A percentile compares a stretch with the other conserved stretches of the same genome.
These are phyloP conservation scores for Penicillium riverlandense DNA, from an alignment of 495 filamentous ascomycete species.

Conservation along the genomic window DNA sequence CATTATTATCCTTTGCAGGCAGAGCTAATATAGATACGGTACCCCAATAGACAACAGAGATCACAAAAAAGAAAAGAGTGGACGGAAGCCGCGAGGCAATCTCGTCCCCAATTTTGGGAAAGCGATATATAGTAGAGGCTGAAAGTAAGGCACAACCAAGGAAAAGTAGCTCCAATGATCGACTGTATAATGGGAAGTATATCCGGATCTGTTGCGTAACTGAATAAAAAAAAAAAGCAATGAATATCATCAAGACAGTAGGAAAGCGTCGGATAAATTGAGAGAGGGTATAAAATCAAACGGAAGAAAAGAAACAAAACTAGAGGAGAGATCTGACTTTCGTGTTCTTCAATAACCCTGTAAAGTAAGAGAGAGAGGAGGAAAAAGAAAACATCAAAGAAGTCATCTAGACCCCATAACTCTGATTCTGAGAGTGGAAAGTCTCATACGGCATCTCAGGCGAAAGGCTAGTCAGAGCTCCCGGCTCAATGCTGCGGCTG, in stretches of 20 bases:
- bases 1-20: conserved; percentile 7
- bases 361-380: neutral
- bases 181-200: too few species aligned
- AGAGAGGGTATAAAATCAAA: conserved; percentile 4
- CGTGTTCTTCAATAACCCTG: too few species aligned
- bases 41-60: neutral
- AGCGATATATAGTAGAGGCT: neutral
- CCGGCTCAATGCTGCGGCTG: conserved; percentile 44
- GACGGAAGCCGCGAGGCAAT: neutral
- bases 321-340: too few species aligned
- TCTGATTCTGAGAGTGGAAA: conserved; percentile 2
- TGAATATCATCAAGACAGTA: too few species aligned
- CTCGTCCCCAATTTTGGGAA: neutral
- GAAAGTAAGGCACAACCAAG: conserved; percentile 2
- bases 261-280: neutral
- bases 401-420: neutral
- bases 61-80: neutral
- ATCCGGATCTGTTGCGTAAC: too few species aligned
- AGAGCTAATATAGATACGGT: neutral
- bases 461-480: conserved; percentile 12
- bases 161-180: too few species aligned
- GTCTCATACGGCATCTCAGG: conserved; percentile 27
- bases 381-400: neutral
- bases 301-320: neutral
- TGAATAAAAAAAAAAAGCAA: too few species aligned